Conservation (phyloP, 225 moss, liverwort and hornwort species). For the Takakia lepidozioides region DNA sequence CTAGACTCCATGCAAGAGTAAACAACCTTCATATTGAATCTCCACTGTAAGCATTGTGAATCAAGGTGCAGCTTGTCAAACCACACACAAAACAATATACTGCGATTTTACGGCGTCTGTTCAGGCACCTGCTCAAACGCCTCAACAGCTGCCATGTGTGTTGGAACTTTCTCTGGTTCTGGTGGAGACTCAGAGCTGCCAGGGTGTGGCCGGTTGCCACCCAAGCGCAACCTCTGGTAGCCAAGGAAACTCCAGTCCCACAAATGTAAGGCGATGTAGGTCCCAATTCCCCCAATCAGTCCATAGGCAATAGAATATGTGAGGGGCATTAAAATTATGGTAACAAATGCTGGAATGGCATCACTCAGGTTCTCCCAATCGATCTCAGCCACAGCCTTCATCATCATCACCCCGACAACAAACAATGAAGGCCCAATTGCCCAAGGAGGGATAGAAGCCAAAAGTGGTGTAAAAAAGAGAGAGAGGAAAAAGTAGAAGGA, state of each 20-base stretch:
- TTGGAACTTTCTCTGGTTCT: slow-evolving; percentile 14
- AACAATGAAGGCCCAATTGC: slow-evolving; percentile 89
- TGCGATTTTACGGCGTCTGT: too few relatives aligned
- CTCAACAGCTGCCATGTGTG: slow-evolving; percentile 7
- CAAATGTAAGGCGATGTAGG: slow-evolving; percentile 63
- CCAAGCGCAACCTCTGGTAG: slow-evolving; percentile 4
- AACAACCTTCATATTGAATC: too few relatives aligned
- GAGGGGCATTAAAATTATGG: slow-evolving; percentile 84
- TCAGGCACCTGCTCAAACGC: too few relatives aligned
- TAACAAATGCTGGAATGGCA: slow-evolving; percentile 69
- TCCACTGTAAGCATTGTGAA: too few relatives aligned
- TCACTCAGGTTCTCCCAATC: slow-evolving; percentile 82
- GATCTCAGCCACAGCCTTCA: slow-evolving; percentile 71
- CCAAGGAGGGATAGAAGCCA: slow-evolving; percentile 94
- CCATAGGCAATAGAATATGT: slow-evolving; percentile 96
- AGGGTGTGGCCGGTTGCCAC: slow-evolving; percentile 12
- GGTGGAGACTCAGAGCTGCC: slow-evolving; percentile 4
- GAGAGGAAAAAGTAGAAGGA: slow-evolving; percentile 66
- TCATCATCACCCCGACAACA: slow-evolving; percentile 91
- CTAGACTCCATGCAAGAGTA: too few relatives aligned
- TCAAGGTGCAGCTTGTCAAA: too few relatives aligned
- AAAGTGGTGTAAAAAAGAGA: slow-evolving; percentile 79
- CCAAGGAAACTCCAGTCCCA: slow-evolving; percentile 42
- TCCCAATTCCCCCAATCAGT: slow-evolving; percentile 83
- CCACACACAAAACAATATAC: too few relatives aligned